Evolutionary conservation across 2,329 filamentous ascomycete genomes (phyloP), one percentile per base, ranked within the genome.

Genomic region (Arthrinium phaeospermum): DNA sequence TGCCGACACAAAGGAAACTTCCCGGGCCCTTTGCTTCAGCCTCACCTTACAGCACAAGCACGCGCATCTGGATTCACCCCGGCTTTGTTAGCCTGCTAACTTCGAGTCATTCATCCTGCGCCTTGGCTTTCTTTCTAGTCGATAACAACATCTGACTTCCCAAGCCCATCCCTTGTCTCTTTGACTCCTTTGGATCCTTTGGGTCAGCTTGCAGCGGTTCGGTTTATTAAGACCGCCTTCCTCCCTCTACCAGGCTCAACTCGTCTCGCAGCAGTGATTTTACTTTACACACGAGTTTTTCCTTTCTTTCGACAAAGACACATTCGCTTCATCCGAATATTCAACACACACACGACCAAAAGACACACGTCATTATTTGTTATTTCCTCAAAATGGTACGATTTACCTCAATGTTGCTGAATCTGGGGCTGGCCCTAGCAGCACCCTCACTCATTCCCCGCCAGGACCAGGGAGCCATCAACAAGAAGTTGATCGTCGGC

Each of bases 401-500:
- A 46, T 72, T 72, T 41, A 69, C 79, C 70, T 76, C 75, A 37
- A 71, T 76, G 24, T 51, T 80, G 47, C 75, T 81, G 70, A 41
- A 68, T 13, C 71, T 79, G 45, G 76, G 75, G 72, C 74, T 77
- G 46, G 78, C 77, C 67, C 68, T 75, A 34, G 76, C 76, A 68
- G 75, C 76, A 37, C 75, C 77, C 37, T 64, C 70, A 19, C 14
- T 71, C 53, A 75, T 72, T 71, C 16, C 67, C 24, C 75, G 74
- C 67, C 68, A 74, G 67, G 57, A 72, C 22, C 41, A n/a, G n/a
- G 45, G 68, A n/a, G 47, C 72, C 24, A 24, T 64, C 45, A 24
- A 34, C 69, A 71, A 67, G 53, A 83, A 81, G 72, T 77, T 88
- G 27, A 74, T 88, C 68, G 77, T 87, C 70, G 83, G 85, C 70